Percentiles rank a stretch among this genome's conserved stretches.
phyloP scores from a whole-genome alignment of 306 rosid genomes.

The Crotalaria pallida region DNA sequence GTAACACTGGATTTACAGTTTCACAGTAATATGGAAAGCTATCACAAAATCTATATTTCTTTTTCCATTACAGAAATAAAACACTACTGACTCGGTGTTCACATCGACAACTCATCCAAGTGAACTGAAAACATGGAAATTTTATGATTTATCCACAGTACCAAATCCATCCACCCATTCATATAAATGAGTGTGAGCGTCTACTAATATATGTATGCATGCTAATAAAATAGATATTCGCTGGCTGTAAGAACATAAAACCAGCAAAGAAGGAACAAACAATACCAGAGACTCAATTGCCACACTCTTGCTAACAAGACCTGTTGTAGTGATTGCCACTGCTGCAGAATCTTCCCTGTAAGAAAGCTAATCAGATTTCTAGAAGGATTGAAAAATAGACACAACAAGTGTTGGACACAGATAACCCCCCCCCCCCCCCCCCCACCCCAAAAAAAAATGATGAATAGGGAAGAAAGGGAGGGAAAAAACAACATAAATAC shows the following conservation, averaged over 20 bases:
- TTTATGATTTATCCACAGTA: conserved; percentile 7
- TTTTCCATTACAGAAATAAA: not conserved
- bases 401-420: not conserved
- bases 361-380: conserved; percentile 35
- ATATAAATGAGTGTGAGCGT: not conserved
- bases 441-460: too few relatives aligned
- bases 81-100: not conserved
- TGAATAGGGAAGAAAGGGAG: not conserved
- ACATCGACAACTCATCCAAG: conserved; percentile 1
- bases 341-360: conserved; percentile 92
- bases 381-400: not conserved
- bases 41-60: not conserved
- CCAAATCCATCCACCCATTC: conserved; percentile 1
- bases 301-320: conserved; percentile 93
- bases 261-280: conserved; percentile 7
- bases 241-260: conserved; percentile 6
- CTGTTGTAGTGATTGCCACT: conserved; percentile 93
- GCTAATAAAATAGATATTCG: not conserved
- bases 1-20: not conserved
- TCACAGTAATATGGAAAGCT: not conserved
- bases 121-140: not conserved
- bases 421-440: too few relatives aligned
- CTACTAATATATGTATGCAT: not conserved
- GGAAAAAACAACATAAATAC: not conserved
- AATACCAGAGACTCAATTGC: conserved; percentile 80